These are phyloP conservation scores for Saccharomyces jurei DNA, from an alignment of 805 yeast species.

Conservation along the genomic window DNA sequence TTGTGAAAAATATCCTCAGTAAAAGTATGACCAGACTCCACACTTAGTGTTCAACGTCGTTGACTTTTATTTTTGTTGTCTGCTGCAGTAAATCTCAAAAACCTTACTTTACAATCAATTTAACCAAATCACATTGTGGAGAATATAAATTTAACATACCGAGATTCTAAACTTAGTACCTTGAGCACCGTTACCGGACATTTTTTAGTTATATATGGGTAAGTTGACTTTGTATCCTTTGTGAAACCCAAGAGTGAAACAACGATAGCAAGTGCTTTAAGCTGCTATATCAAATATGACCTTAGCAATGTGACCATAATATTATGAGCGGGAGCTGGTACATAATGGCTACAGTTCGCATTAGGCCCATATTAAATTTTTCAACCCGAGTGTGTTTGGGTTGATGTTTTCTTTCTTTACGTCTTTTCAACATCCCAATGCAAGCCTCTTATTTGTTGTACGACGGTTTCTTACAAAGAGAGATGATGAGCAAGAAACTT, in stretches of 20 bases:
- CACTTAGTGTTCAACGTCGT: neutral
- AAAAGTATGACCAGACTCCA: neutral
- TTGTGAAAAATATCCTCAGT: neutral
- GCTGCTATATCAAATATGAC: neutral
- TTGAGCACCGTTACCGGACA: slow-evolving; percentile 93
- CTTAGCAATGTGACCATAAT: neutral
- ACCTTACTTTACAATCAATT: neutral
- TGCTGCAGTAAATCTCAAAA: neutral
- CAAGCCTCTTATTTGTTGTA: neutral
- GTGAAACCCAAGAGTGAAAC: neutral
- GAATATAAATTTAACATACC: slow-evolving; percentile 48
- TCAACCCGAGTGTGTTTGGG: neutral
- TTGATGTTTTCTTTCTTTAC: neutral
- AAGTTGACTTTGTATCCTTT: neutral
- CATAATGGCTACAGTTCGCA: neutral
- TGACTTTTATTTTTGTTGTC: neutral
- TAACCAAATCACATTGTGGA: neutral
- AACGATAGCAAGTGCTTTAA: neutral
- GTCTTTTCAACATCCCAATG: neutral
- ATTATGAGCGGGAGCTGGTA: neutral
- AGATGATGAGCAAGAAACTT: neutral
- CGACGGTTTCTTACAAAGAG: neutral
- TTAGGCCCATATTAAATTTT: neutral
- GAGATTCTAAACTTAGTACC: slow-evolving; percentile 99
- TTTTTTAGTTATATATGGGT: slow-evolving; percentile 32